Evolutionary conservation across 305 asterid species (phyloP).

Genomic region (Fraxinus sp.): DNA sequence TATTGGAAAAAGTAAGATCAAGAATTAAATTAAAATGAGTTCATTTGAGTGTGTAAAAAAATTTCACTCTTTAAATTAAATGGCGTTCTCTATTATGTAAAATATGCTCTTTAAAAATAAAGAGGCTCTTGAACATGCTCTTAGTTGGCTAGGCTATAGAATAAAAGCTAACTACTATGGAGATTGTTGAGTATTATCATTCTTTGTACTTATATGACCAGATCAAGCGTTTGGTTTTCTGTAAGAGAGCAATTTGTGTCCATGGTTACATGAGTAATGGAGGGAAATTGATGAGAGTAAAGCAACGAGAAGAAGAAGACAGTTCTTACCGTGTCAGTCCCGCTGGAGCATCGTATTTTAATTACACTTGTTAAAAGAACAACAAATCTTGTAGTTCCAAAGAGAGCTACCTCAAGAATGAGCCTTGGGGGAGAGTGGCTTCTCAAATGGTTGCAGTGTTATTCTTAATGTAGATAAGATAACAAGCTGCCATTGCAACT

Average conservation of each 20-base stretch:
- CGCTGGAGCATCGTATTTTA: not conserved
- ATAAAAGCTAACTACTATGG: not conserved
- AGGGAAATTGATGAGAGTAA: not conserved
- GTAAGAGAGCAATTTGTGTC: not conserved
- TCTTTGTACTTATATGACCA: not conserved
- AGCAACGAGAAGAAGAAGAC: not conserved
- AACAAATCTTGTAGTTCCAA: not conserved
- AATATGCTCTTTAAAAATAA: not conserved
- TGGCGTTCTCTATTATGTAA: not conserved
- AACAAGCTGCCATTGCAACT: not conserved
- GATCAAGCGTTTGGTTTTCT: not conserved
- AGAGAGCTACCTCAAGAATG: not conserved
- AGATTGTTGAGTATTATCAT: not conserved
- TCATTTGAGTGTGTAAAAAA: not conserved
- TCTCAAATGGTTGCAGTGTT: not conserved
- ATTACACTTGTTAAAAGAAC: not conserved
- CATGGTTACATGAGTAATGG: not conserved
- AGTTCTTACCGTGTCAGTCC: not conserved
- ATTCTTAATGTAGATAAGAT: not conserved
- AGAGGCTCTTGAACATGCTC: not conserved
- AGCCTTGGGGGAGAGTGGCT: not conserved
- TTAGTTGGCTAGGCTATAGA: not conserved
- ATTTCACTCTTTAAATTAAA: not conserved
- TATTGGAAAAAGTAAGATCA: not conserved
- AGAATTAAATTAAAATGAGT: not conserved